Percentiles rank a stretch among this genome's conserved stretches.
Evolutionary conservation across 1,284 basidiomycete genomes (phyloP).

Genomic region (Ganoderma sinense): DNA sequence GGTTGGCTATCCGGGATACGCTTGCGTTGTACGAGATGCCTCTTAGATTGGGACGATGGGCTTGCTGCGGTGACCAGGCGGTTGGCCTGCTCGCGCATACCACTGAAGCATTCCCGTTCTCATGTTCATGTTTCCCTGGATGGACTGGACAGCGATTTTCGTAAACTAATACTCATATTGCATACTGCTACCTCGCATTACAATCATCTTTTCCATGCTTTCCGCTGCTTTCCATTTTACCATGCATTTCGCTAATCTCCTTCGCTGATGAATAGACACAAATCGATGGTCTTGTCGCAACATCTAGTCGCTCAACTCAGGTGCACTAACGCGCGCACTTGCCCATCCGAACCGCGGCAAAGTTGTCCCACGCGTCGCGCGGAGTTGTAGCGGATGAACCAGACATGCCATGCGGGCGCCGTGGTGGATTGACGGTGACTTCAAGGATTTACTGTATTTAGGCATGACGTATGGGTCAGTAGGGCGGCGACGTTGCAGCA

Average conservation of each 20-base stretch:
- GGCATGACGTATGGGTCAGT: neutral
- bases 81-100: neutral
- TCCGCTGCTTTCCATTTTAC: neutral
- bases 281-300: neutral
- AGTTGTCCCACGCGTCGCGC: neutral
- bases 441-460: neutral
- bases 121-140: neutral
- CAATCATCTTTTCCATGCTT: neutral
- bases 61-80: neutral
- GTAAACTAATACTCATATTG: neutral
- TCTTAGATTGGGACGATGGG: neutral
- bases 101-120: neutral
- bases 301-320: neutral
- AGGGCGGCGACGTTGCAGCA: neutral
- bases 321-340: neutral
- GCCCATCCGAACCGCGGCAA: neutral
- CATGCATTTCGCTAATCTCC: neutral
- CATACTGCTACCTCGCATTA: neutral
- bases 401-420: neutral
- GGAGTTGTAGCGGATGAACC: neutral
- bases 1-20: neutral
- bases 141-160: neutral
- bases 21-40: neutral
- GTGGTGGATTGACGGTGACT: neutral
- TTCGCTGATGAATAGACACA: slow-evolving; percentile 9